phyloP scores from a whole-genome alignment of 2,329 filamentous ascomycete genomes.

The Aureobasidium namibiae region DNA sequence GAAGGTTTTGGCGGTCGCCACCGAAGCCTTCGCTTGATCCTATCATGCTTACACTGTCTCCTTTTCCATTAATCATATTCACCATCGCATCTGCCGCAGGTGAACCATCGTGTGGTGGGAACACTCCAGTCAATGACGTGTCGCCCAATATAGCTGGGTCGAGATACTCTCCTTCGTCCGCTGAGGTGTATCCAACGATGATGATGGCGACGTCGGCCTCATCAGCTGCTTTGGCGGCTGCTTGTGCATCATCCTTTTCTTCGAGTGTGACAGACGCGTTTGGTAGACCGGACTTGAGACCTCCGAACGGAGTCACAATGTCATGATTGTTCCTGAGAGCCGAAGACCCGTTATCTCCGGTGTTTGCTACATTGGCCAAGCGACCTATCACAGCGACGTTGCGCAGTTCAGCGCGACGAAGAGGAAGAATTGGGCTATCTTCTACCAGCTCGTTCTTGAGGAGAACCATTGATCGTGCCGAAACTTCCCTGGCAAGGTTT shows the following conservation, averaged over 20 bases:
- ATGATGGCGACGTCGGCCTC: slow-evolving; percentile 12
- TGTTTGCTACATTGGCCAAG: slow-evolving; percentile 15
- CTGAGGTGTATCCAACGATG: slow-evolving; percentile 11
- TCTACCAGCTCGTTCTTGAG: slow-evolving; percentile 14
- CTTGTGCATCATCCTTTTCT: slow-evolving; percentile 10
- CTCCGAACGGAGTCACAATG: slow-evolving; percentile 14
- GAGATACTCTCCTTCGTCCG: slow-evolving; percentile 15
- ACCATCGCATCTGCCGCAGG: not conserved
- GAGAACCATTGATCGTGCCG: slow-evolving; percentile 14
- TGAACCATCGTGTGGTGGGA: too few relatives aligned
- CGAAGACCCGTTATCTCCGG: slow-evolving; percentile 16
- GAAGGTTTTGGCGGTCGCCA: slow-evolving; percentile 15
- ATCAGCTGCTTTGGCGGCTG: not conserved
- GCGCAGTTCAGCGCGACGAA: not conserved
- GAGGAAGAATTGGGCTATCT: not conserved
- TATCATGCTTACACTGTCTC: not conserved
- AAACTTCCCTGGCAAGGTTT: slow-evolving; percentile 14
- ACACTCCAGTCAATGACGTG: not conserved
- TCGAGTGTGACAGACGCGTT: not conserved
- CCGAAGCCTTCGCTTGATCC: not conserved
- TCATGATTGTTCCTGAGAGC: slow-evolving; percentile 5
- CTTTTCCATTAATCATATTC: not conserved
- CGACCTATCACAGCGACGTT: slow-evolving; percentile 14
- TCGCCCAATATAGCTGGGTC: slow-evolving; percentile 11
- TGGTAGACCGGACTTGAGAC: not conserved